Conservation (phyloP, 2,329 filamentous ascomycete species). For the Aspergillus sp. region DNA sequence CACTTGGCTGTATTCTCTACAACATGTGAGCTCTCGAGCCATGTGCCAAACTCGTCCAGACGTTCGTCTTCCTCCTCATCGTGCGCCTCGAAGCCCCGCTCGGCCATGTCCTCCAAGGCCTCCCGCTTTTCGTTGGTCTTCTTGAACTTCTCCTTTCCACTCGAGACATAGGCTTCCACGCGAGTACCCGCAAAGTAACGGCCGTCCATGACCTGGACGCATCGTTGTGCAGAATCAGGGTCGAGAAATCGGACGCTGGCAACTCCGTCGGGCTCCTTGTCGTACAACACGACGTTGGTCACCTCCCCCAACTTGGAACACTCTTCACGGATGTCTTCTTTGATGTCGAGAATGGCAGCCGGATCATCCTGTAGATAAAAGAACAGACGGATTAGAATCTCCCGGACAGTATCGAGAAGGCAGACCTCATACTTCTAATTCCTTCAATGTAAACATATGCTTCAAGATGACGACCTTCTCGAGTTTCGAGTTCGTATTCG, state of each 20-base stretch:
- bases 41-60: slow-evolving; percentile 43
- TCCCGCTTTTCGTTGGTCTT: slow-evolving; percentile 50
- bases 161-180: slow-evolving; percentile 63
- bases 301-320: slow-evolving; percentile 78
- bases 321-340: slow-evolving; percentile 87
- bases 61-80: slow-evolving; percentile 39
- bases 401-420: background rate
- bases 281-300: slow-evolving; percentile 85
- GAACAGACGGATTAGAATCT: background rate
- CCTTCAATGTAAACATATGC: slow-evolving; percentile 83
- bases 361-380: slow-evolving; percentile 56
- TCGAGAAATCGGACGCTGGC: slow-evolving; percentile 76
- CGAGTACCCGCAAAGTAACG: slow-evolving; percentile 66
- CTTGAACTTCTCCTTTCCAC: slow-evolving; percentile 63
- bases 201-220: slow-evolving; percentile 64
- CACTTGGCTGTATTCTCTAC: slow-evolving; percentile 20
- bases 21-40: slow-evolving; percentile 31
- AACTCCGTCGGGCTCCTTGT: slow-evolving; percentile 75
- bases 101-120: slow-evolving; percentile 40
- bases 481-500: slow-evolving; percentile 51
- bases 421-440: slow-evolving; percentile 52
- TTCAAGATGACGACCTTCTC: slow-evolving; percentile 81
- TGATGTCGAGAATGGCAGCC: slow-evolving; percentile 77
- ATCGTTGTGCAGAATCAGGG: slow-evolving; percentile 61
- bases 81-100: slow-evolving; percentile 34